These are phyloP conservation scores for Phytopythium aichiense DNA, from an alignment of 352 stramenopile species.

Conservation along the genomic window DNA sequence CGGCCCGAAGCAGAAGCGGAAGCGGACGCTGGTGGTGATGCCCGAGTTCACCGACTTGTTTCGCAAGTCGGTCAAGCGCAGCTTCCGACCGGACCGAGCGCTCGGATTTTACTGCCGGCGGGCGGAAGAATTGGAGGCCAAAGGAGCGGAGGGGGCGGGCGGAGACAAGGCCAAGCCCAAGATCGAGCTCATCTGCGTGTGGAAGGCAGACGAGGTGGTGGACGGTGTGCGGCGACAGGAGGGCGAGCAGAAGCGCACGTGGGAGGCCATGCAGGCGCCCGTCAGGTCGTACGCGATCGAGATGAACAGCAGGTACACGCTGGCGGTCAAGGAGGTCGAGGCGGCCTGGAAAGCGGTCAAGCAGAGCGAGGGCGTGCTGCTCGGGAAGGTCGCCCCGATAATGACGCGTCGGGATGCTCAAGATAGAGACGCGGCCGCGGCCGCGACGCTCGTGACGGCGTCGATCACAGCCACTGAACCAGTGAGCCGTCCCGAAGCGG, in stretches of 20 bases:
- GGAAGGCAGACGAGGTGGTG: constrained; percentile 33
- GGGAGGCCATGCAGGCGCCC: constrained; percentile 56
- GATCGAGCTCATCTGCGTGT: constrained; percentile 55
- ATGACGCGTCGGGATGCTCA: neutral
- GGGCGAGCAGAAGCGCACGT: constrained; percentile 48
- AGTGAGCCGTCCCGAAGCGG: neutral
- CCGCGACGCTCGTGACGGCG: neutral
- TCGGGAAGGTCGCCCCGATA: constrained; percentile 13
- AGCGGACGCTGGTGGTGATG: constrained; percentile 15
- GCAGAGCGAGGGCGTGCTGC: constrained; percentile 6
- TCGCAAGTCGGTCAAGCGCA: constrained; percentile 25
- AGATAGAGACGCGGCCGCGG: neutral
- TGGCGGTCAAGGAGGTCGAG: constrained; percentile 22
- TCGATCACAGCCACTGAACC: constrained; percentile 16
- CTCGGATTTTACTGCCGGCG: constrained; percentile 23
- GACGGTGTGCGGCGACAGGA: constrained; percentile 19
- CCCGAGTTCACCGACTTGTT: constrained; percentile 44
- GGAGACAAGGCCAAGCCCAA: constrained; percentile 3
- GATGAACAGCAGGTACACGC: constrained; percentile 45
- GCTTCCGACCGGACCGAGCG: constrained; percentile 23
- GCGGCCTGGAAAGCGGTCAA: constrained; percentile 16
- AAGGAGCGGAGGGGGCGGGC: neutral
- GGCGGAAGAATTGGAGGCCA: neutral
- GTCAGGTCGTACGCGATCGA: constrained; percentile 65
- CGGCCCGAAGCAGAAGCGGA: constrained; percentile 11